phyloP scores from a whole-genome alignment of 1,284 basidiomycete species.

The Tilletiaria anomala region DNA sequence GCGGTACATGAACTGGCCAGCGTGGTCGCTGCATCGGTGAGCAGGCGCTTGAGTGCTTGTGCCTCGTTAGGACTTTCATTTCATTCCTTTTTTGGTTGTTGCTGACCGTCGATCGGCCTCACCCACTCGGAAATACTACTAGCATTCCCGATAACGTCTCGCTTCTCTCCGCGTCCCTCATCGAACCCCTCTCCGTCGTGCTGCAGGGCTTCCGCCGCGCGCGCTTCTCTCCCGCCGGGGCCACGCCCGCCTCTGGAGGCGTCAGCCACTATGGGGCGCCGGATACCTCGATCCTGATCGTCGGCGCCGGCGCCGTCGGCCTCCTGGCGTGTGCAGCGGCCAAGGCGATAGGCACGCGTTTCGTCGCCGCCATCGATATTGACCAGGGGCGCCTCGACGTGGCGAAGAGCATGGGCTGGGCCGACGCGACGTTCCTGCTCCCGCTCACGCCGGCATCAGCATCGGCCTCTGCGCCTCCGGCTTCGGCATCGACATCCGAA shows the following conservation, averaged over 20 bases:
- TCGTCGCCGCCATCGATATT: slow-evolving; percentile 22
- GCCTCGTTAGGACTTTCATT: no score
- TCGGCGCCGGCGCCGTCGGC: slow-evolving; percentile 83
- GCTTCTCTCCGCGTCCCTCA: slow-evolving; percentile 66
- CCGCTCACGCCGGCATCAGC: no score
- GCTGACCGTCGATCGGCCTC: no score
- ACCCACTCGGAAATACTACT: no score
- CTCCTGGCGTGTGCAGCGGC: slow-evolving; percentile 55
- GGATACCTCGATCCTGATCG: slow-evolving; percentile 63
- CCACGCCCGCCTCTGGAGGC: no score
- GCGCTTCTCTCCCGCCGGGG: no score
- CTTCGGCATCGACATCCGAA: no score
- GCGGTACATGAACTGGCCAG: slow-evolving; percentile 72
- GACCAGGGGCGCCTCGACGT: slow-evolving; percentile 14
- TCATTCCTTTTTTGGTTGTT: no score
- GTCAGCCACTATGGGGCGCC: no score
- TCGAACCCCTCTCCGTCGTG: slow-evolving; percentile 79
- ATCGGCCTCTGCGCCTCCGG: no score
- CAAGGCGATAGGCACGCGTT: slow-evolving; percentile 26
- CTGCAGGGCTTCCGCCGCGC: slow-evolving; percentile 66
- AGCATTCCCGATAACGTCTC: slow-evolving; percentile 62
- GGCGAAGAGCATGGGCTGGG: slow-evolving; percentile 49
- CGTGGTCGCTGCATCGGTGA: slow-evolving; percentile 67
- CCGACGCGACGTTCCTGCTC: slow-evolving; percentile 56
- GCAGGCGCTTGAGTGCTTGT: slow-evolving; percentile 37